phyloP scores from a whole-genome alignment of 192 early-diverging fungal genomes.

The Gigaspora rosea region DNA sequence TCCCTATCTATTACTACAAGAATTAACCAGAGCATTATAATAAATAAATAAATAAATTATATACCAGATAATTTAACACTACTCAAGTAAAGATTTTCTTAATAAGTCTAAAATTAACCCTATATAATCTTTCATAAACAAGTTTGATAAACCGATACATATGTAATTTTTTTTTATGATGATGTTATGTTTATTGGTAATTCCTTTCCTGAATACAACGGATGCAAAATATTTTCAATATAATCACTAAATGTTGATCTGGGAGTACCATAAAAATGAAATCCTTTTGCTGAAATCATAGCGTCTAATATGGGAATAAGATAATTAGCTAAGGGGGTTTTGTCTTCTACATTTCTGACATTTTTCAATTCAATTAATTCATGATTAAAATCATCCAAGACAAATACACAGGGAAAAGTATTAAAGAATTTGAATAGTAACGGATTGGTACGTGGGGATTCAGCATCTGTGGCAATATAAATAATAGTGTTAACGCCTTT shows the following conservation, averaged over 20 bases:
- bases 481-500: conserved; percentile 27
- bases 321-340: conserved; percentile 46
- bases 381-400: conserved; percentile 52
- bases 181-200: not conserved
- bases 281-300: conserved; percentile 54
- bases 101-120: too few relatives aligned
- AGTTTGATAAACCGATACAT: too few relatives aligned
- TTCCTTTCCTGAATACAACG: not conserved
- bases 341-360: conserved; percentile 46
- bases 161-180: too few relatives aligned
- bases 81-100: too few relatives aligned
- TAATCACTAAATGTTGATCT: conserved; percentile 48
- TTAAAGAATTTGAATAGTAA: conserved; percentile 52
- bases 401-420: conserved; percentile 56
- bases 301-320: conserved; percentile 62
- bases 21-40: too few relatives aligned
- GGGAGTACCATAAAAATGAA: conserved; percentile 53
- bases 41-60: too few relatives aligned
- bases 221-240: not conserved
- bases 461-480: conserved; percentile 44
- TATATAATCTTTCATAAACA: too few relatives aligned
- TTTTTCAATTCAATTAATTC: conserved; percentile 36
- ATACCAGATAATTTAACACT: too few relatives aligned
- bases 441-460: conserved; percentile 45
- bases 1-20: too few relatives aligned